Conservation (phyloP, 352 stramenopile genomes). For the Phytophthora macrochlamydospora region DNA sequence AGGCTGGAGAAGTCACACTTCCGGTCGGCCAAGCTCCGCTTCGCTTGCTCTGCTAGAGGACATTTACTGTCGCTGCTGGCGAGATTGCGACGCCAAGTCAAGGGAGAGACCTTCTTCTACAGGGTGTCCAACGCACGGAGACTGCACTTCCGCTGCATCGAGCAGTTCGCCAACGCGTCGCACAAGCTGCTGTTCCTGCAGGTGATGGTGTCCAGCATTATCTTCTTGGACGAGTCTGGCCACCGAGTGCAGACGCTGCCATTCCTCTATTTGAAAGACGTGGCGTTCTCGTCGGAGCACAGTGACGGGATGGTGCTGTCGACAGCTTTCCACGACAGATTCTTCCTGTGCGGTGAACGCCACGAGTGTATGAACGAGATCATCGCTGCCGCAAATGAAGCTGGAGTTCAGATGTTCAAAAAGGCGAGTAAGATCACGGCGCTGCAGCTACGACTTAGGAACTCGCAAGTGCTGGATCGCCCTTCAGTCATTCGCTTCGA, state of each 20-base stretch:
- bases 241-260: constrained; percentile 48
- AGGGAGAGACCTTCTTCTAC: constrained; percentile 44
- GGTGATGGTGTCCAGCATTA: constrained; percentile 48
- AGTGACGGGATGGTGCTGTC: constrained; percentile 63
- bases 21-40: constrained; percentile 54
- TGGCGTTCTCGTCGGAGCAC: constrained; percentile 47
- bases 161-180: constrained; percentile 71
- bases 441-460: constrained; percentile 61
- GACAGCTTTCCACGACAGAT: constrained; percentile 65
- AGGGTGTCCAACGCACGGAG: constrained; percentile 30
- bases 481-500: constrained; percentile 72
- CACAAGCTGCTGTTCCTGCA: constrained; percentile 58
- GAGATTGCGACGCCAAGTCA: constrained; percentile 48
- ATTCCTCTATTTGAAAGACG: constrained; percentile 60
- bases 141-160: constrained; percentile 63
- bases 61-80: constrained; percentile 64
- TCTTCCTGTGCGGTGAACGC: constrained; percentile 68
- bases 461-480: constrained; percentile 60
- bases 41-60: constrained; percentile 54
- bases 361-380: constrained; percentile 71
- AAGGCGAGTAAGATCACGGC: constrained; percentile 46
- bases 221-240: constrained; percentile 61
- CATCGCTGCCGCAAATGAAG: constrained; percentile 41
- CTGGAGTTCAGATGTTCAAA: constrained; percentile 50
- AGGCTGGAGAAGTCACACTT: constrained; percentile 72